phyloP scores from a whole-genome alignment of 169 alveolate species.

The Amoebophrya sp. region DNA sequence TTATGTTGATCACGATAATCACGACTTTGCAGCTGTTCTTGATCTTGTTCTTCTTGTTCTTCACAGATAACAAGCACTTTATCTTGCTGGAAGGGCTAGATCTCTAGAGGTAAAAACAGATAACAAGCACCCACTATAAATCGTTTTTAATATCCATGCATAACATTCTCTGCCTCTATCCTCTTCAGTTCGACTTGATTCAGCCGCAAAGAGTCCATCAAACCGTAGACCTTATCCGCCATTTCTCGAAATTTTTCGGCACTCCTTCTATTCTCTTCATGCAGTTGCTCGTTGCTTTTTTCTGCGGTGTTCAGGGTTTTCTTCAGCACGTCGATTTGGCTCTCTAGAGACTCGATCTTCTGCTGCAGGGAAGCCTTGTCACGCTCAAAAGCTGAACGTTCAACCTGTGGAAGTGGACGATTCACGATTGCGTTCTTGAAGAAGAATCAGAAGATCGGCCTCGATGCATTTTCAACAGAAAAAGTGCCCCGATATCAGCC shows the following conservation, averaged over 20 bases:
- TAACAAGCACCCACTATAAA: no score
- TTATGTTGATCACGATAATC: no score
- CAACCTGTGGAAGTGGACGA: background rate
- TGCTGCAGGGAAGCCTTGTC: constrained; percentile 26
- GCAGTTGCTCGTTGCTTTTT: constrained; percentile 27
- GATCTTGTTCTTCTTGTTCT: no score
- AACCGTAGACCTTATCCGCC: constrained; percentile 28
- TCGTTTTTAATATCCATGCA: no score
- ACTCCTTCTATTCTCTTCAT: background rate
- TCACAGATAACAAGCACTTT: no score
- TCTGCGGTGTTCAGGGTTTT: constrained; percentile 24
- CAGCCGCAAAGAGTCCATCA: constrained; percentile 35
- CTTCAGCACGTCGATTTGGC: constrained; percentile 23
- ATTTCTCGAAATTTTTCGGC: background rate
- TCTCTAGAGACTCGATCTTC: constrained; percentile 11
- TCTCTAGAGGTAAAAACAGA: no score
- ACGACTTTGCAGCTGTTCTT: no score
- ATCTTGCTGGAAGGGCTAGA: no score
- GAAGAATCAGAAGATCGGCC: no score
- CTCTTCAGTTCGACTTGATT: constrained; percentile 27
- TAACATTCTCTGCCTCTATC: constrained; percentile 9
- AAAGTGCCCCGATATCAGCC: no score
- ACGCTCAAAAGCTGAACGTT: background rate
- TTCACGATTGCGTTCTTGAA: no score
- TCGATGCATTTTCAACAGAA: no score